phyloP scores from a whole-genome alignment of 164 flowering plant genomes.

The Annona squamosa region DNA sequence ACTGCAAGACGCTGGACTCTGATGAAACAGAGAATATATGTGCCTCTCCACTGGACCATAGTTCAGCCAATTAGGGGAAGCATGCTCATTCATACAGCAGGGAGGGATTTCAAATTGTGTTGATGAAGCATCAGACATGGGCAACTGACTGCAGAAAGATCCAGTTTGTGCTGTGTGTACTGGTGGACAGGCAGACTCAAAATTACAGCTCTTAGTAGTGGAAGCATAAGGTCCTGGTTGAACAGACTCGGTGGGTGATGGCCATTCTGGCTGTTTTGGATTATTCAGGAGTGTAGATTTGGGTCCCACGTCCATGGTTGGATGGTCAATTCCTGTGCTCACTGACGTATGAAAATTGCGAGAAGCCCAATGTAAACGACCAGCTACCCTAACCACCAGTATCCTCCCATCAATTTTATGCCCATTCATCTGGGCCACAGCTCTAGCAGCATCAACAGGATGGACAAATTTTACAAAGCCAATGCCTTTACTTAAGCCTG shows the following conservation, averaged over 20 bases:
- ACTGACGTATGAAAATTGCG: too few relatives aligned
- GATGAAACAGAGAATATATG: neutral
- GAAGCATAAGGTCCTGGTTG: conserved; percentile 9
- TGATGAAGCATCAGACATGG: conserved; percentile 1
- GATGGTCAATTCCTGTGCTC: too few relatives aligned
- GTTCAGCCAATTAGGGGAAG: conserved; percentile 6
- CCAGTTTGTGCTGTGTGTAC: conserved; percentile 4
- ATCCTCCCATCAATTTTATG: conserved; percentile 27
- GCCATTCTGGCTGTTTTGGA: conserved; percentile 9
- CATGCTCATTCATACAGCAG: neutral
- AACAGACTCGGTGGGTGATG: conserved; percentile 21
- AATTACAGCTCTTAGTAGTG: conserved; percentile 3
- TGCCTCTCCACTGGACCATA: conserved; percentile 4
- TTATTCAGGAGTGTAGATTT: conserved; percentile 2
- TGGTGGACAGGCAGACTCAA: conserved; percentile 8
- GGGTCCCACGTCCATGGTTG: conserved; percentile 7
- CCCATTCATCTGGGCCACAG: conserved; percentile 30
- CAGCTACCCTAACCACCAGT: conserved; percentile 31
- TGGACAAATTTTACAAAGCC: conserved; percentile 37
- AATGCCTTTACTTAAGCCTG: conserved; percentile 37
- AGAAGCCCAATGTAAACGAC: neutral
- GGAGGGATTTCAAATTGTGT: too few relatives aligned
- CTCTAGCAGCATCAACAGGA: conserved; percentile 25
- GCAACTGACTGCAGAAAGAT: neutral
- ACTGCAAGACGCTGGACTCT: neutral